phyloP scores from a whole-genome alignment of 106 monocot species.

The Dendrobium nobile region DNA sequence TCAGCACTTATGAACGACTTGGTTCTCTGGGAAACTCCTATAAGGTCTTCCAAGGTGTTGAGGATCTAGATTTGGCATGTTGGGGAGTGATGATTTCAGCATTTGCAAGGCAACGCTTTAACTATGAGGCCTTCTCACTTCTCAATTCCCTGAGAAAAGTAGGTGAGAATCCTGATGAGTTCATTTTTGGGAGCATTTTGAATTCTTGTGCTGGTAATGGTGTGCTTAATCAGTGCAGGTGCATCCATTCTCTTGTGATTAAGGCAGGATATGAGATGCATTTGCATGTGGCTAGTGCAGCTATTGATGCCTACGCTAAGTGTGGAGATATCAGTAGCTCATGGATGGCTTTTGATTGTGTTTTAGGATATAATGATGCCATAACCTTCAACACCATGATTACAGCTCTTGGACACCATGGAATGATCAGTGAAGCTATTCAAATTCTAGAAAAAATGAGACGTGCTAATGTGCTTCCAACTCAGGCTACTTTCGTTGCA shows the following conservation, averaged over 20 bases:
- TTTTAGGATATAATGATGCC: constrained; percentile 11
- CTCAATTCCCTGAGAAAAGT: constrained; percentile 17
- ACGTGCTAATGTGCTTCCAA: constrained; percentile 9
- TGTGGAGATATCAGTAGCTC: constrained; percentile 26
- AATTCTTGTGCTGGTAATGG: constrained; percentile 20
- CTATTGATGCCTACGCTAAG: constrained; percentile 30
- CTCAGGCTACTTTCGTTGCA: constrained; percentile 23
- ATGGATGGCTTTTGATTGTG: constrained; percentile 7
- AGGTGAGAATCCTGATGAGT: constrained; percentile 21
- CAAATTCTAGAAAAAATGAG: constrained; percentile 19
- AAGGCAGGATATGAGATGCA: constrained; percentile 21
- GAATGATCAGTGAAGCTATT: constrained; percentile 19
- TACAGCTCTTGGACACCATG: constrained; percentile 36
- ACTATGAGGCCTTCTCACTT: constrained; percentile 13
- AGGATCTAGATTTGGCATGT: constrained; percentile 19
- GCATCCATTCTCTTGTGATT: constrained; percentile 19
- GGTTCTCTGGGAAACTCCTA: constrained; percentile 12
- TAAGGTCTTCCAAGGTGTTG: constrained; percentile 14
- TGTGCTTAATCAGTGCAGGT: constrained; percentile 15
- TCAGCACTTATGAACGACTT: constrained; percentile 14
- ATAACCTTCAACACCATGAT: constrained; percentile 38
- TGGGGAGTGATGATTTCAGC: constrained; percentile 30
- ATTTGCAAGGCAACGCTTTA: constrained; percentile 23
- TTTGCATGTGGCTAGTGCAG: constrained; percentile 17
- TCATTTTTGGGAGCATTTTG: constrained; percentile 19